Evolutionary conservation across 1,139 yeast species (phyloP).

Genomic region (Pichia sp.): DNA sequence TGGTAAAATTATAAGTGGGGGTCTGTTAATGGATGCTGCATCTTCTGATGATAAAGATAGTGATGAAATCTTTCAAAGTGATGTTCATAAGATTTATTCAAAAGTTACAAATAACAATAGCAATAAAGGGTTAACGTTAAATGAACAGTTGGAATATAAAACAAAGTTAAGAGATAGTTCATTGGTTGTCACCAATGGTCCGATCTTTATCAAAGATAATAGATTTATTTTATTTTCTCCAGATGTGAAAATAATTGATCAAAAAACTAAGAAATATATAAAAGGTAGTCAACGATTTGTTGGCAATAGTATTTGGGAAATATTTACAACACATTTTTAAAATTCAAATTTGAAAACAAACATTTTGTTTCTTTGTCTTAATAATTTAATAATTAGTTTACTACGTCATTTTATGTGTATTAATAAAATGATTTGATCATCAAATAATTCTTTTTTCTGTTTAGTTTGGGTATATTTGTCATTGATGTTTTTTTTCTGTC

Average conservation of each 20-base stretch:
- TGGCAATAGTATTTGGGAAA: conserved; percentile 20
- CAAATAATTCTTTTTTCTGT: too few species aligned
- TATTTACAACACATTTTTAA: conserved; percentile 18
- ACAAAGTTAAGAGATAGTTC: not conserved
- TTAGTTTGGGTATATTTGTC: too few species aligned
- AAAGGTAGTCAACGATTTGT: conserved; percentile 12
- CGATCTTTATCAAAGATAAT: conserved; percentile 19
- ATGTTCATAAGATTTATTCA: not conserved
- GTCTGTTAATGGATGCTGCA: not conserved
- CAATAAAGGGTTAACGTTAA: not conserved
- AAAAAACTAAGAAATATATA: conserved; percentile 5
- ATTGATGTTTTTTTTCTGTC: too few species aligned
- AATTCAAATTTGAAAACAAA: not conserved
- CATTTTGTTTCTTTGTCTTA: too few species aligned
- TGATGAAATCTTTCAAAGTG: not conserved
- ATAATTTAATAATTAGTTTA: too few species aligned
- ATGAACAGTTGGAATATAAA: not conserved
- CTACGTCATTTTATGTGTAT: too few species aligned
- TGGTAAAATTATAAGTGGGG: conserved; percentile 2
- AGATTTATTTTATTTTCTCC: conserved; percentile 22
- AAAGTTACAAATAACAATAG: not conserved
- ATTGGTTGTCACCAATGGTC: conserved; percentile 9
- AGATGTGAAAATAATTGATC: conserved; percentile 18
- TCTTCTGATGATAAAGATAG: not conserved
- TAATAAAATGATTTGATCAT: too few species aligned